Evolutionary conservation across 257 asterid species (phyloP).

Genomic region (Solanum raphanifolium): DNA sequence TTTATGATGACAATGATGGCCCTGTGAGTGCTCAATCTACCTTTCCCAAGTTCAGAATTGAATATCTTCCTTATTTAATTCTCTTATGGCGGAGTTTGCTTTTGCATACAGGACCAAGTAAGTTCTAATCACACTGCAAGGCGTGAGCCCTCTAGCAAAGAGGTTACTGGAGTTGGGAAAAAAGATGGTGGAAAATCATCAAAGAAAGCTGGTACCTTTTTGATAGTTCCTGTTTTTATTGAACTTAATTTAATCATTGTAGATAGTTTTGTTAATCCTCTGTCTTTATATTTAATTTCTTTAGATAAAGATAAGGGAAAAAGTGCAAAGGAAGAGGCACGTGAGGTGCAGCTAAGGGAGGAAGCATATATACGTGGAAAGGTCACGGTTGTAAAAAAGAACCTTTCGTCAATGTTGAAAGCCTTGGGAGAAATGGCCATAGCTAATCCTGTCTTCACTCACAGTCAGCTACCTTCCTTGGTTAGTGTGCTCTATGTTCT

Average conservation of each 20-base stretch:
- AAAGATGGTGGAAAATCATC: constrained; percentile 61
- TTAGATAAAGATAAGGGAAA: constrained; percentile 79
- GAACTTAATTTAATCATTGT: neutral
- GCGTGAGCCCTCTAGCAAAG: constrained; percentile 51
- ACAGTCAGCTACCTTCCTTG: constrained; percentile 88
- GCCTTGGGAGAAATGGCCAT: constrained; percentile 92
- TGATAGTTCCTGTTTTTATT: neutral
- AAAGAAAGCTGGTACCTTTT: constrained; percentile 60
- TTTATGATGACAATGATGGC: constrained; percentile 45
- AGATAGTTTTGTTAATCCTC: neutral
- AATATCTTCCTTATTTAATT: neutral
- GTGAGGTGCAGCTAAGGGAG: constrained; percentile 85
- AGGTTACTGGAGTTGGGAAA: constrained; percentile 40
- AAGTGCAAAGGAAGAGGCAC: constrained; percentile 97
- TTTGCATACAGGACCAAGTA: constrained; percentile 51
- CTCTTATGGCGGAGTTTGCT: neutral
- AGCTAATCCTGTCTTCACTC: constrained; percentile 87
- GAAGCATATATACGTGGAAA: constrained; percentile 64
- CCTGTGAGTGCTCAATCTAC: constrained; percentile 17
- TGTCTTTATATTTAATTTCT: constrained; percentile 5
- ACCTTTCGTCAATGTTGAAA: constrained; percentile 66
- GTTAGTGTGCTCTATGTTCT: constrained; percentile 37
- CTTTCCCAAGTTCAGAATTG: neutral
- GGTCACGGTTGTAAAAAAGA: constrained; percentile 50
- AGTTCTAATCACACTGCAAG: constrained; percentile 45